phyloP scores from a whole-genome alignment of 2,329 filamentous ascomycete genomes.

The Ascosphaera pollenicola region DNA sequence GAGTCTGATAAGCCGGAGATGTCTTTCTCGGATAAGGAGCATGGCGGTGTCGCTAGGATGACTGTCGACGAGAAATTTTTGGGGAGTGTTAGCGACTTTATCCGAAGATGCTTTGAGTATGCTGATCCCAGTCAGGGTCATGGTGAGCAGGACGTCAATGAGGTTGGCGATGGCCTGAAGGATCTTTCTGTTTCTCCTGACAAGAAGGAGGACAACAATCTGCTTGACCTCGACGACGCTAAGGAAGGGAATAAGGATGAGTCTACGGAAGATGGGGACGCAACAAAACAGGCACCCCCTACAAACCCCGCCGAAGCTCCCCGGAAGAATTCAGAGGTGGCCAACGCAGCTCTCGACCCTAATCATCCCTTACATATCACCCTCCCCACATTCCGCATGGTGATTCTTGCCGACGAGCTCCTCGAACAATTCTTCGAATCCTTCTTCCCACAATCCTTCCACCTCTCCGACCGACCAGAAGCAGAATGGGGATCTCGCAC shows the following conservation, averaged over 20 bases:
- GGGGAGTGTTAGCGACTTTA: constrained; percentile 85
- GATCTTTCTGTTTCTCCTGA: constrained; percentile 57
- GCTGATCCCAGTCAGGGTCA: constrained; percentile 66
- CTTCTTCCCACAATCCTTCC: constrained; percentile 83
- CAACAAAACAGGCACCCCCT: constrained; percentile 5
- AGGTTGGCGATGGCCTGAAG: constrained; percentile 42
- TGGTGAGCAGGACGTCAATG: constrained; percentile 11
- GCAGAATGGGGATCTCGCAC: constrained; percentile 22
- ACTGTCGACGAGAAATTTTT: constrained; percentile 72
- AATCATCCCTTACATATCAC: constrained; percentile 89
- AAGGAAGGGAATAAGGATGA: constrained; percentile 5
- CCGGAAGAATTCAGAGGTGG: constrained; percentile 49
- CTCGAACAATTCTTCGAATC: constrained; percentile 96
- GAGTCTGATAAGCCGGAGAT: constrained; percentile 23
- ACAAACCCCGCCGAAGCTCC: constrained; percentile 14
- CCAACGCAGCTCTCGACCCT: constrained; percentile 79
- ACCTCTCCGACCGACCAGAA: constrained; percentile 45
- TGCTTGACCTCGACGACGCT: constrained; percentile 14
- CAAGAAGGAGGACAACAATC: constrained; percentile 31
- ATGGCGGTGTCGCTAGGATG: constrained; percentile 22
- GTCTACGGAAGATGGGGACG: constrained; percentile 1
- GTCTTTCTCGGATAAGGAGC: constrained; percentile 13
- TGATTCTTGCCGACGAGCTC: constrained; percentile 84
- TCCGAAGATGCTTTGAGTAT: constrained; percentile 91
- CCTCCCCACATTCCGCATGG: constrained; percentile 94